Evolutionary conservation across 2,329 filamentous ascomycete genomes (phyloP).

Genomic region (Pyrenochaeta sp.): DNA sequence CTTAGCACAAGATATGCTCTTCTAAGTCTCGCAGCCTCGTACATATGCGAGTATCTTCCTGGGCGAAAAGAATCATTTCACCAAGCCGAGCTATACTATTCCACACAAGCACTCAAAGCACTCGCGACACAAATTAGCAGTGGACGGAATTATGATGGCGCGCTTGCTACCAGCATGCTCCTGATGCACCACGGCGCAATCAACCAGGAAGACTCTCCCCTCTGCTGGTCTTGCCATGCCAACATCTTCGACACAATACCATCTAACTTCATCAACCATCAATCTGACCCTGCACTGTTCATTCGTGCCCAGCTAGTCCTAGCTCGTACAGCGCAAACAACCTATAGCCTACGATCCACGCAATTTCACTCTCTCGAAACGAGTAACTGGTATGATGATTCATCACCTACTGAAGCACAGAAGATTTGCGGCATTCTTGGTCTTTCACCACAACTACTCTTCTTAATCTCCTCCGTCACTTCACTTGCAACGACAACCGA

Average conservation of each 20-base stretch:
- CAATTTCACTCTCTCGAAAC: conserved; percentile 36
- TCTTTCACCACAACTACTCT: conserved; percentile 41
- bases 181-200: conserved; percentile 43
- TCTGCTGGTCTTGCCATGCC: conserved; percentile 46
- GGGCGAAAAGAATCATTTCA: conserved; percentile 38
- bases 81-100: conserved; percentile 45
- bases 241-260: conserved; percentile 44
- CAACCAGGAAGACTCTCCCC: conserved; percentile 34
- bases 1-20: conserved; percentile 42
- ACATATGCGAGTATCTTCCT: conserved; percentile 40
- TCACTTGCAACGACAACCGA: conserved; percentile 25
- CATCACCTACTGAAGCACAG: conserved; percentile 28
- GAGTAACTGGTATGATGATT: conserved; percentile 33
- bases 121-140: conserved; percentile 38
- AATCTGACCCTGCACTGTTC: conserved; percentile 39
- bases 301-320: conserved; percentile 39
- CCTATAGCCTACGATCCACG: conserved; percentile 27
- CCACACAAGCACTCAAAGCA: conserved; percentile 40
- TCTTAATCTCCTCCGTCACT: conserved; percentile 40
- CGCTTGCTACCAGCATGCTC: conserved; percentile 44
- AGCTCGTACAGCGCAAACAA: conserved; percentile 38
- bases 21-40: conserved; percentile 43
- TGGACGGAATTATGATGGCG: conserved; percentile 38
- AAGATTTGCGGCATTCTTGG: conserved; percentile 36
- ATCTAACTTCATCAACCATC: conserved; percentile 25